A percentile compares a stretch with the other conserved stretches of the same genome.
Conservation (phyloP, 2,329 filamentous ascomycete genomes). For the Penicillium glabrum region DNA sequence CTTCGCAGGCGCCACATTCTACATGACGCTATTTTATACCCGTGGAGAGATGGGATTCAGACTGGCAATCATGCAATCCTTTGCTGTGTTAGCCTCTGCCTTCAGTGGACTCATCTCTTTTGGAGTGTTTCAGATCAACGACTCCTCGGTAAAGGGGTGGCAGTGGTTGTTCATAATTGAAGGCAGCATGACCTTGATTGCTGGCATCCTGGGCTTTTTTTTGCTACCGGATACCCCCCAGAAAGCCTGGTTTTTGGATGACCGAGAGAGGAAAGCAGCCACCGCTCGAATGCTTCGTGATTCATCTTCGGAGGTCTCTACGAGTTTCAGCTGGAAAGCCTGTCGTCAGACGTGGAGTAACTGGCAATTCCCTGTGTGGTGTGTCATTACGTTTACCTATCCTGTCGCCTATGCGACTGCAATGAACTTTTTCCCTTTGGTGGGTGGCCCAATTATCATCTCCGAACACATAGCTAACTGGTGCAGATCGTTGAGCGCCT, state of each 20-base stretch:
- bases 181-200: slow-evolving; percentile 36
- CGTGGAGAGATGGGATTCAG: slow-evolving; percentile 44
- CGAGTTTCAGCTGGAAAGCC: slow-evolving; percentile 40
- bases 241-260: slow-evolving; percentile 41
- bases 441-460: slow-evolving; percentile 3
- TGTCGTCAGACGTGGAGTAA: slow-evolving; percentile 46
- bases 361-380: slow-evolving; percentile 47
- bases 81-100: slow-evolving; percentile 41
- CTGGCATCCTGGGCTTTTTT: slow-evolving; percentile 29
- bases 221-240: slow-evolving; percentile 34
- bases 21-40: slow-evolving; percentile 51
- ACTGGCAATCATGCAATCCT: slow-evolving; percentile 47
- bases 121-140: slow-evolving; percentile 50
- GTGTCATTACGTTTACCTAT: slow-evolving; percentile 48
- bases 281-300: slow-evolving; percentile 47
- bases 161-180: slow-evolving; percentile 49
- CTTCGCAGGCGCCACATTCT: slow-evolving; percentile 57
- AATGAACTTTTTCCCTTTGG: slow-evolving; percentile 50
- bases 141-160: slow-evolving; percentile 48
- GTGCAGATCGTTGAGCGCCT: slow-evolving; percentile 44
- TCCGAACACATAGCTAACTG: background rate
- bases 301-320: slow-evolving; percentile 41
- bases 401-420: slow-evolving; percentile 49
- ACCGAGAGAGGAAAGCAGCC: slow-evolving; percentile 41
- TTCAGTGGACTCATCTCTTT: slow-evolving; percentile 43